Percentiles rank a stretch among this genome's conserved stretches.
Evolutionary conservation across 1,284 basidiomycete species (phyloP).

Genomic region (Caloboletus firmus): DNA sequence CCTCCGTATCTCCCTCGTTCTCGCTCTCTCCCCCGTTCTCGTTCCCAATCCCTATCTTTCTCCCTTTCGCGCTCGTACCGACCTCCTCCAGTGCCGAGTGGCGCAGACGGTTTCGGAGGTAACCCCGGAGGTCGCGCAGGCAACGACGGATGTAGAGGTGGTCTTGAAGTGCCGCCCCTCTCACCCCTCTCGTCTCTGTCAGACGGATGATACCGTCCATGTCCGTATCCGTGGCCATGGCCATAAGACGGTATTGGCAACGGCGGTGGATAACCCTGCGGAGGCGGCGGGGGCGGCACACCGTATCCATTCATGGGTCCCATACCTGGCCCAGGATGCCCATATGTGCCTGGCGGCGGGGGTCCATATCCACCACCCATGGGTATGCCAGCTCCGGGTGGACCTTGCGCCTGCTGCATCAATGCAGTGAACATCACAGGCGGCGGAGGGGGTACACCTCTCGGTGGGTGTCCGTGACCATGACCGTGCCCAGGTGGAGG

Average conservation of each 20-base stretch:
- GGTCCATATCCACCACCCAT: conserved; percentile 14
- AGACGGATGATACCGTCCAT: conserved; percentile 14
- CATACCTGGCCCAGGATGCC: conserved; percentile 10
- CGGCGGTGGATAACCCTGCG: conserved; percentile 21
- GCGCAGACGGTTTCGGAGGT: conserved; percentile 21
- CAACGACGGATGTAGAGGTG: conserved; percentile 21
- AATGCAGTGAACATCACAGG: conserved; percentile 31
- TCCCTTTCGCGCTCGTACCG: conserved; percentile 25
- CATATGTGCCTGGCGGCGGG: conserved; percentile 15
- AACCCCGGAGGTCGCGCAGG: conserved; percentile 21
- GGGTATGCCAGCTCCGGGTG: conserved; percentile 5
- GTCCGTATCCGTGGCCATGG: conserved; percentile 9
- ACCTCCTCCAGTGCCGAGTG: conserved; percentile 13
- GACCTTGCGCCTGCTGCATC: conserved; percentile 30
- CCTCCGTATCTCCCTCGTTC: conserved; percentile 18
- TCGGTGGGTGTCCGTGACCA: conserved; percentile 24
- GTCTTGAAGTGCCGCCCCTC: conserved; percentile 2
- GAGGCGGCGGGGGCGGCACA: conserved; percentile 14
- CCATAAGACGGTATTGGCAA: conserved; percentile 6
- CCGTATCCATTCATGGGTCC: conserved; percentile 21
- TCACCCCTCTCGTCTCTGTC: conserved; percentile 23
- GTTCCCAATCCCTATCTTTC: not conserved
- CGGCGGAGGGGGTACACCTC: conserved; percentile 23
- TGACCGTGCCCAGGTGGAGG: conserved; percentile 21
- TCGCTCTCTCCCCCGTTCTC: conserved; percentile 18